Evolutionary conservation across 768 basidiomycete species (phyloP), one percentile per base, ranked within the genome.

Genomic region (Tricholoma furcatifolium): DNA sequence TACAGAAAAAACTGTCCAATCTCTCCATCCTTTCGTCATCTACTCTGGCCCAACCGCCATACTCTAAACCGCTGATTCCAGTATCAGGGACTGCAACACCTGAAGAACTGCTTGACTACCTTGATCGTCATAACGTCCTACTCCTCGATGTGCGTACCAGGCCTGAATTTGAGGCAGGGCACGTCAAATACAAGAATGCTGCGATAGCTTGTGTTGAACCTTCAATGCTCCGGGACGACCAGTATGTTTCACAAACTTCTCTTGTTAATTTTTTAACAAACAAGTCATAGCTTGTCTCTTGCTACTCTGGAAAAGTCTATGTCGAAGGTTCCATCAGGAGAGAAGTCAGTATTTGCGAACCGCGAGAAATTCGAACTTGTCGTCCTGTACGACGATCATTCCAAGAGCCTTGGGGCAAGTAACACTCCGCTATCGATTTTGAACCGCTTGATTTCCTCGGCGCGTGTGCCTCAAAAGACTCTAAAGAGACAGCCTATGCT

Each of bases 311-410:
- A 96, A 67, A 78, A 87, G 54, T 78, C 90, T 0, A 79, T 97
- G 51, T 70, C 81, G 4, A 72, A 91, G 31, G 83, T 82, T 0
- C 91, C 95, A 1, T 74, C 77, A 34, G 65, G 78, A 35, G 95
- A 98, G 68, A 75, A 74, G 41, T 75, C 77, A 2, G 74, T 89
- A n/a, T 98, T 98, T 67, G 67, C 73, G 38, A 88, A 92, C 55
- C 88, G 96, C 36, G 83, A 93, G 62, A 87, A 88, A 60, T 96
- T 91, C 65, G 94, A 97, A 59, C 68, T 95, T 18, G 84, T 99
- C 21, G 90, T 87, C 14, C 73, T 98, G 3, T 94, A 94, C 67
- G 95, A 98, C 67, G 62, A 78, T 45, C 67, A 74, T 27, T 84
- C 90, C 42, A 75, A 79, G 49, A 67, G 73, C 15, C 77, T 83